Percentiles rank a stretch among this genome's conserved stretches.
These are phyloP conservation scores for Fremontodendron californicum DNA, from an alignment of 345 rosid species.

Conservation along the genomic window DNA sequence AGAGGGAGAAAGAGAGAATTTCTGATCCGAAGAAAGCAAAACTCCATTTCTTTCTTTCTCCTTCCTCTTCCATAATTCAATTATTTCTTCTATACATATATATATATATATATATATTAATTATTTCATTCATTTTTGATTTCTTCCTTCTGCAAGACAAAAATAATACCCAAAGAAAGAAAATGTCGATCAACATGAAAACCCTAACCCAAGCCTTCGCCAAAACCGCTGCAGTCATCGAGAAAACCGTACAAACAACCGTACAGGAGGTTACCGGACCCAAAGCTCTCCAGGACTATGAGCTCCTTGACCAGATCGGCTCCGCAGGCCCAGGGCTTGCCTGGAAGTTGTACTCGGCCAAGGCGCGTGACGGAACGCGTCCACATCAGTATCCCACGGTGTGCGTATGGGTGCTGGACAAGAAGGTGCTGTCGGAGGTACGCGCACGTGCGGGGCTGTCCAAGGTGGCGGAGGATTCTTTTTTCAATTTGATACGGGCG, in stretches of 20 bases:
- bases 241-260: constrained; percentile 89
- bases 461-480: constrained; percentile 78
- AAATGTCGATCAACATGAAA: constrained; percentile 91
- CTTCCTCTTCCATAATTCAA: background rate
- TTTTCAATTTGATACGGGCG: constrained; percentile 72
- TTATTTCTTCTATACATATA: background rate
- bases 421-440: constrained; percentile 75
- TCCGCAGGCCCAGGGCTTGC: constrained; percentile 93
- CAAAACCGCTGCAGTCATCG: constrained; percentile 89
- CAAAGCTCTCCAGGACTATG: constrained; percentile 81
- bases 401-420: constrained; percentile 92
- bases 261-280: constrained; percentile 99
- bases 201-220: constrained; percentile 86
- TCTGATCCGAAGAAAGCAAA: too few relatives aligned
- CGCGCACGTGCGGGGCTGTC: constrained; percentile 75
- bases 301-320: constrained; percentile 91
- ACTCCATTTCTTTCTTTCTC: background rate
- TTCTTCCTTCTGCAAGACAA: background rate
- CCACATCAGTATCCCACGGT: constrained; percentile 83
- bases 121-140: background rate
- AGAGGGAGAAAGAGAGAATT: too few relatives aligned
- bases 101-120: background rate
- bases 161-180: background rate
- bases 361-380: constrained; percentile 69
- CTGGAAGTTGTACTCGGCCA: constrained; percentile 86